A percentile compares a stretch with the other conserved stretches of the same genome.
These are phyloP conservation scores for Aspergillus sp. DNA, from an alignment of 2,329 filamentous ascomycete genomes.

Conservation along the genomic window DNA sequence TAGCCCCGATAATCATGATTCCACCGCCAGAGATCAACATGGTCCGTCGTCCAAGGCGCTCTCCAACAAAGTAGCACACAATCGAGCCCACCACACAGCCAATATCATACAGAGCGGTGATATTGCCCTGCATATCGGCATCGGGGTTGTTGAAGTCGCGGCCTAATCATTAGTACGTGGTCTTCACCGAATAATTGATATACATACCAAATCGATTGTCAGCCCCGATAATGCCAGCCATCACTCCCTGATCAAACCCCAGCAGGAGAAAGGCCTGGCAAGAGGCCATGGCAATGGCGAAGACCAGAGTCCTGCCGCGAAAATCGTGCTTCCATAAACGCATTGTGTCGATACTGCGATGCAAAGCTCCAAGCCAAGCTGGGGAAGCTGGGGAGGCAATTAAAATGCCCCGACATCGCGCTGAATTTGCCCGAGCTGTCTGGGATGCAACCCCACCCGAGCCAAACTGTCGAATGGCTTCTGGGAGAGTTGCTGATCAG, in stretches of 20 bases:
- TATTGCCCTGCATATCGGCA: slow-evolving; percentile 40
- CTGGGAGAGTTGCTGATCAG: too few relatives aligned
- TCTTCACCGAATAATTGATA: neutral
- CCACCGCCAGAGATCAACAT: slow-evolving; percentile 44
- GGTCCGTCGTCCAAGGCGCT: slow-evolving; percentile 44
- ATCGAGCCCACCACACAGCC: slow-evolving; percentile 35
- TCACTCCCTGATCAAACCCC: slow-evolving; percentile 50
- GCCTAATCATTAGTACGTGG: neutral
- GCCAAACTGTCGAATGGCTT: too few relatives aligned
- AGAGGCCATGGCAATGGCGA: slow-evolving; percentile 35
- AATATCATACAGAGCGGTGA: slow-evolving; percentile 31
- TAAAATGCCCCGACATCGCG: neutral
- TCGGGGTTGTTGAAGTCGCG: slow-evolving; percentile 41
- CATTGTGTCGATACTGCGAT: slow-evolving; percentile 7
- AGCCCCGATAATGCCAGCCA: slow-evolving; percentile 45
- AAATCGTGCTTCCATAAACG: slow-evolving; percentile 24
- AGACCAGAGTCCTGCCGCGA: slow-evolving; percentile 20
- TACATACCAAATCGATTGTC: slow-evolving; percentile 39
- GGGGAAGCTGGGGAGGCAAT: neutral
- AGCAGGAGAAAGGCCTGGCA: slow-evolving; percentile 41
- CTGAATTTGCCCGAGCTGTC: neutral
- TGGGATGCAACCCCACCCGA: neutral
- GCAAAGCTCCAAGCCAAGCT: too few relatives aligned
- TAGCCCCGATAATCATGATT: slow-evolving; percentile 34
- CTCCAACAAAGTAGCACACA: slow-evolving; percentile 39